phyloP scores from a whole-genome alignment of 2,329 filamentous ascomycete genomes.

The Dothiorella sarmentorum region DNA sequence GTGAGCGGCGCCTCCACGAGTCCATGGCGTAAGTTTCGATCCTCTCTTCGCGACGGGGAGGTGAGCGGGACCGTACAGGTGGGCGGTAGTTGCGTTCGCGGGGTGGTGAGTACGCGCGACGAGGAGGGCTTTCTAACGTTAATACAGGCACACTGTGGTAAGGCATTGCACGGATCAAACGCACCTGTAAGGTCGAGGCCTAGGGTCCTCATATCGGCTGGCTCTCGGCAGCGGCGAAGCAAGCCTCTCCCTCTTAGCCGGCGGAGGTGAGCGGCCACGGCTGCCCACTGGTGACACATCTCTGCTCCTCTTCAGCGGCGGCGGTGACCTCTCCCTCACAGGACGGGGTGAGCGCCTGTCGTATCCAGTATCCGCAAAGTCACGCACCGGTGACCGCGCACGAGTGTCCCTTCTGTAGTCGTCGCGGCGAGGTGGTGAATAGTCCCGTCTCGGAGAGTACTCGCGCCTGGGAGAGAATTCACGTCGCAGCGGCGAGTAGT shows the following conservation, averaged over 20 bases:
- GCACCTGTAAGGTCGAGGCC: conserved; percentile 38
- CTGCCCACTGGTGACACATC: conserved; percentile 48
- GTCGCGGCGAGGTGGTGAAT: conserved; percentile 46
- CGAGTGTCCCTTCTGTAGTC: conserved; percentile 36
- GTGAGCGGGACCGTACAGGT: conserved; percentile 55
- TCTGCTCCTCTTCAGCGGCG: conserved; percentile 42
- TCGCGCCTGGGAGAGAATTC: conserved; percentile 43
- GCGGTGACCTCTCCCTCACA: conserved; percentile 43
- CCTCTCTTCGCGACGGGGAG: conserved; percentile 49
- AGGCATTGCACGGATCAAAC: background rate
- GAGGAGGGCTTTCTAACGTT: conserved; percentile 27
- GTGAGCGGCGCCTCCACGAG: conserved; percentile 53
- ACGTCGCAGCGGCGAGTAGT: conserved; percentile 37
- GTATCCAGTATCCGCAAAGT: conserved; percentile 36
- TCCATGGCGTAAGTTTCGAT: conserved; percentile 47
- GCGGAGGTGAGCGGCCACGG: conserved; percentile 43
- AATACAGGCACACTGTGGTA: background rate
- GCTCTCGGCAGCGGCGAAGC: conserved; percentile 34
- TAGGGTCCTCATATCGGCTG: conserved; percentile 45
- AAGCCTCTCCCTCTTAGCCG: conserved; percentile 39
- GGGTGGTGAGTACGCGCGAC: conserved; percentile 42
- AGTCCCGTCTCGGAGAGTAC: background rate
- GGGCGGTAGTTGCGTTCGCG: conserved; percentile 43
- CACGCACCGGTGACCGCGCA: conserved; percentile 38
- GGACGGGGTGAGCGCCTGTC: conserved; percentile 40